phyloP scores from a whole-genome alignment of 2,329 filamentous ascomycete genomes.

The Fusarium sp. region DNA sequence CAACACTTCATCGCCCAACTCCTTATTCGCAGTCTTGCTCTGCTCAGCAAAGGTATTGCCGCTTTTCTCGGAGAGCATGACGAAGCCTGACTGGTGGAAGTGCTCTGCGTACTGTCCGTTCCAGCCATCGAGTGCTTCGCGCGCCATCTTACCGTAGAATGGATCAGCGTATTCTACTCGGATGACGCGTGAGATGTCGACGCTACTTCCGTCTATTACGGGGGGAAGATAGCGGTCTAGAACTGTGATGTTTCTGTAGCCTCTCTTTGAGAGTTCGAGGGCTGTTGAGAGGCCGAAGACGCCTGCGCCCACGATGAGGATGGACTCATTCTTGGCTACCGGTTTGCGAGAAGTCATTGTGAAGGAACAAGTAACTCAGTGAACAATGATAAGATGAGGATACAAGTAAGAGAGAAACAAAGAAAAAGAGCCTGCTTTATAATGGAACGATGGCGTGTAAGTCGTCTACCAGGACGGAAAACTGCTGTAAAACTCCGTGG shows the following conservation, averaged over 20 bases:
- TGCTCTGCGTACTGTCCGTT: slow-evolving; percentile 43
- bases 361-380: too few relatives aligned
- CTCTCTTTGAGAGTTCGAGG: slow-evolving; percentile 56
- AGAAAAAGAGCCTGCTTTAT: background rate
- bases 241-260: slow-evolving; percentile 59
- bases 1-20: slow-evolving; percentile 27
- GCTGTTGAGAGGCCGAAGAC: slow-evolving; percentile 64
- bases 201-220: slow-evolving; percentile 52
- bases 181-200: slow-evolving; percentile 56
- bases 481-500: slow-evolving; percentile 21
- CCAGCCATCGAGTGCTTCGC: slow-evolving; percentile 47
- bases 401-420: background rate
- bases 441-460: slow-evolving; percentile 6
- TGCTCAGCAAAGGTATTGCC: slow-evolving; percentile 42
- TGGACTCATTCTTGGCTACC: slow-evolving; percentile 40
- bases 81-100: slow-evolving; percentile 49
- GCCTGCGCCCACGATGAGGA: slow-evolving; percentile 58
- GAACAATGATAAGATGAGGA: background rate
- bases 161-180: slow-evolving; percentile 71
- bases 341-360: slow-evolving; percentile 35
- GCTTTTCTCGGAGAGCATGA: slow-evolving; percentile 43
- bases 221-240: slow-evolving; percentile 56
- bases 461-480: slow-evolving; percentile 7
- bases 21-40: slow-evolving; percentile 21
- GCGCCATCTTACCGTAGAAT: slow-evolving; percentile 69